Evolutionary conservation across 805 yeast species (phyloP).

Genomic region (Metahyphopichia silvanorum): DNA sequence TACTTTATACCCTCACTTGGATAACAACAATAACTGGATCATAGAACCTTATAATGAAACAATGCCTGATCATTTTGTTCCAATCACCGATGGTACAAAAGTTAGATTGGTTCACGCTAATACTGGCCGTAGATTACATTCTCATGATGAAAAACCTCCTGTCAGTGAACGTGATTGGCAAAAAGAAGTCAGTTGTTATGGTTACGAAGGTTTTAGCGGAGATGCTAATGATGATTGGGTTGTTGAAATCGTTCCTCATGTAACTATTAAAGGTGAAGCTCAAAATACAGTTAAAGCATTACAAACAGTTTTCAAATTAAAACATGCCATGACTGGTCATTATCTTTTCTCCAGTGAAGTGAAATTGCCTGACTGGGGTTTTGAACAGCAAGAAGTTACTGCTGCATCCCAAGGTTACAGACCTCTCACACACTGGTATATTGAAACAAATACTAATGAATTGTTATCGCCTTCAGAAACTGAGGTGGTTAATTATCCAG

Average conservation of each 20-base stretch:
- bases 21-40: conserved; percentile 68
- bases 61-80: conserved; percentile 57
- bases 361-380: conserved; percentile 80
- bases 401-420: conserved; percentile 69
- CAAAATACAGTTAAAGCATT: conserved; percentile 59
- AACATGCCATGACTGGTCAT: conserved; percentile 79
- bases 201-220: conserved; percentile 72
- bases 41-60: conserved; percentile 65
- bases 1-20: conserved; percentile 77
- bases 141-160: conserved; percentile 81
- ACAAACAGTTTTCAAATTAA: conserved; percentile 67
- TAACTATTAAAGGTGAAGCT: conserved; percentile 50
- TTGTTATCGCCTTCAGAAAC: conserved; percentile 27
- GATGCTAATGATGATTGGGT: conserved; percentile 83
- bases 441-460: conserved; percentile 65
- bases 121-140: conserved; percentile 68
- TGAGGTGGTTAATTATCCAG: conserved; percentile 44
- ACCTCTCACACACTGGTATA: conserved; percentile 64
- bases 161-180: conserved; percentile 80
- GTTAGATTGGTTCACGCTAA: conserved; percentile 60
- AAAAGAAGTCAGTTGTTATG: conserved; percentile 76
- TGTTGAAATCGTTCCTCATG: conserved; percentile 63
- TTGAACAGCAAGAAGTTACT: conserved; percentile 81
- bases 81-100: conserved; percentile 65
- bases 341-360: conserved; percentile 72